Base-by-base conservation (phyloP, 179 eudicot species). In the Amaranthus tricolor region DNA sequence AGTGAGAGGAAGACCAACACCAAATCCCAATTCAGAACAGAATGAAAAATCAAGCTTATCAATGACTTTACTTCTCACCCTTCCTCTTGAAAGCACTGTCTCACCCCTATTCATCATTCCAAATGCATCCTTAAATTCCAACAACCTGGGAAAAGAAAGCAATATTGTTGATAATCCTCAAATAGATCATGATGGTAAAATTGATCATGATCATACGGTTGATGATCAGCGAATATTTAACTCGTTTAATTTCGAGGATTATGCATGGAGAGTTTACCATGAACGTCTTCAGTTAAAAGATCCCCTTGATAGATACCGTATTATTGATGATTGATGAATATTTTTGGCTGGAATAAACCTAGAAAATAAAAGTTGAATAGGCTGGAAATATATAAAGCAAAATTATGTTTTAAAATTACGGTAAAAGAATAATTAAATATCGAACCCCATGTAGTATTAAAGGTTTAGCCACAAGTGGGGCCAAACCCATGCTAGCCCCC, bases 221-320 rank as follows among this genome's bases (percentile, higher is more conserved):
- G 65, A 71, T 17, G 52, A 78, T 63, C 6, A 47, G 21, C 71
- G 54, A 64, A 65, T 72, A 13, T 90, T 90, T 66, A 70, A 81
- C 69, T 70, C 93, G 0, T 89, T 93, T 43, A 76, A 83, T 6
- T 91, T 94, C 4, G 94, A 94, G 82, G 98, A 91, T 64, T 94
- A 94, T 66, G 96, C 93, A 0, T 88, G 97, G 98, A 91, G 96
- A 78, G 84, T 92, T 61, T 92, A 89, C 78, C 89, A 88, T 62
- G 90, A 91, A 15, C 84, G 90, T 4, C 79, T 86, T 31, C 84
- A n/a, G 44, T 61, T 79, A 1, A 93, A 91, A 74, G 98, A 93
- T 66, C 89, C 96, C 13, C 96, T 93, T 61, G 86, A 85, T 61
- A 77, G 88, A 80, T 91, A 88, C 56, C 92, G 94, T 7, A 40